phyloP scores from a whole-genome alignment of 805 yeast genomes.

The Metahyphopichia silvanorum region DNA sequence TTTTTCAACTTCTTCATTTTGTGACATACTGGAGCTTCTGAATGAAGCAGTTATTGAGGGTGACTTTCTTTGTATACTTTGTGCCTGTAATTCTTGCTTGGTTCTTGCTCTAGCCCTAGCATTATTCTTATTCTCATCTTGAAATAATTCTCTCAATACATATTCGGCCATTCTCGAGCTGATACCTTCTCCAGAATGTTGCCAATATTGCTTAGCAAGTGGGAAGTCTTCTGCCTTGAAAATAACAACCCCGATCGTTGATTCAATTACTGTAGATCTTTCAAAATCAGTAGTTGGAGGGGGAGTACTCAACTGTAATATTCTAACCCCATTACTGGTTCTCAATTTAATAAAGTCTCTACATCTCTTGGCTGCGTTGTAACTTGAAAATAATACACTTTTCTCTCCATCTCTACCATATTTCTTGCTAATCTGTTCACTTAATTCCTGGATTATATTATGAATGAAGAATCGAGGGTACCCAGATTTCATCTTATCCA shows the following conservation, averaged over 20 bases:
- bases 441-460: constrained; percentile 54
- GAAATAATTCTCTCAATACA: constrained; percentile 57
- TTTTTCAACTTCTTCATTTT: constrained; percentile 34
- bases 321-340: constrained; percentile 42
- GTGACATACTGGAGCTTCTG: constrained; percentile 16
- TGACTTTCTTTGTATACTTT: constrained; percentile 26
- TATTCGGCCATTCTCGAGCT: constrained; percentile 89
- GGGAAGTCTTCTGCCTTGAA: constrained; percentile 58
- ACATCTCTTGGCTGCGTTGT: constrained; percentile 77
- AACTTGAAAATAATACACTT: constrained; percentile 74
- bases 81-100: constrained; percentile 35
- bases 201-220: constrained; percentile 89
- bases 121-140: constrained; percentile 11
- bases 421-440: constrained; percentile 51
- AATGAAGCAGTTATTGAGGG: constrained; percentile 30
- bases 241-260: constrained; percentile 76
- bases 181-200: constrained; percentile 95
- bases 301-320: constrained; percentile 70
- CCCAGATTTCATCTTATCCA: constrained; percentile 74
- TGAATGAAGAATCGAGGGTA: constrained; percentile 86
- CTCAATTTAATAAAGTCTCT: constrained; percentile 66
- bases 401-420: constrained; percentile 81
- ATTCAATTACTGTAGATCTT: constrained; percentile 55
- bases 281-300: constrained; percentile 62
- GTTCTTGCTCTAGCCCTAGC: constrained; percentile 7